Percentiles rank a stretch among this genome's conserved stretches.
Evolutionary conservation across 2,329 filamentous ascomycete genomes (phyloP).

Genomic region (Mollisiaceae sp.): DNA sequence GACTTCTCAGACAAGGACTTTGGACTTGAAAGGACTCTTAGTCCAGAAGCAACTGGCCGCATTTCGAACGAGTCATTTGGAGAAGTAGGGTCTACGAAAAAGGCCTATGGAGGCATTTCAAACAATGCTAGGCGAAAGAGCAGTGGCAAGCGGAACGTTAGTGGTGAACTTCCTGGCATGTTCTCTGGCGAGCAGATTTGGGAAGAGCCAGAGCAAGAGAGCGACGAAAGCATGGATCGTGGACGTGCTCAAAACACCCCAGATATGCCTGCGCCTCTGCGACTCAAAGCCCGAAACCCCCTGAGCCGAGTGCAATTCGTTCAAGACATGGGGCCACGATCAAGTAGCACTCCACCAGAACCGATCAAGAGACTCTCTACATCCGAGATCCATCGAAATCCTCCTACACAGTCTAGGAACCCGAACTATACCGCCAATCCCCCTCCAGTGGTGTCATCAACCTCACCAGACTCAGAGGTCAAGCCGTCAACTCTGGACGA

Average conservation of each 20-base stretch:
- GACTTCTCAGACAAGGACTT: constrained; percentile 31
- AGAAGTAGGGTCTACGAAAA: constrained; percentile 27
- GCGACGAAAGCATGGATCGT: constrained; percentile 42
- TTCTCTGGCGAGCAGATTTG: constrained; percentile 84
- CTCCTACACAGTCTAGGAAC: constrained; percentile 82
- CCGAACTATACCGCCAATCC: constrained; percentile 76
- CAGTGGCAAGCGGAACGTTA: constrained; percentile 63
- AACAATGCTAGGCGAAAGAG: constrained; percentile 29
- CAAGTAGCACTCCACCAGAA: constrained; percentile 50
- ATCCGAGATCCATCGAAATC: constrained; percentile 83
- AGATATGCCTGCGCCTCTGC: constrained; percentile 53
- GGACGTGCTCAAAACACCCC: constrained; percentile 35
- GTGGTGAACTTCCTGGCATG: constrained; percentile 65
- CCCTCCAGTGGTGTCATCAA: constrained; percentile 40
- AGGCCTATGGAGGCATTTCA: constrained; percentile 38
- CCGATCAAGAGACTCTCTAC: constrained; percentile 48
- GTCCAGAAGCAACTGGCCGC: constrained; percentile 28
- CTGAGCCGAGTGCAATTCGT: constrained; percentile 64
- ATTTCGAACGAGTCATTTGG: constrained; percentile 34
- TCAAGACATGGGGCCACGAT: constrained; percentile 46
- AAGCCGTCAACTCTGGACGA: background rate
- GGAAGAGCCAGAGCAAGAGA: constrained; percentile 75
- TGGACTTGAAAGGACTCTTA: constrained; percentile 25
- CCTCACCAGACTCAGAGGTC: constrained; percentile 36
- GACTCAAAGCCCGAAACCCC: constrained; percentile 67